Conservation (phyloP, 192 early-diverging fungal species). For the Spizellomyces sp. region DNA sequence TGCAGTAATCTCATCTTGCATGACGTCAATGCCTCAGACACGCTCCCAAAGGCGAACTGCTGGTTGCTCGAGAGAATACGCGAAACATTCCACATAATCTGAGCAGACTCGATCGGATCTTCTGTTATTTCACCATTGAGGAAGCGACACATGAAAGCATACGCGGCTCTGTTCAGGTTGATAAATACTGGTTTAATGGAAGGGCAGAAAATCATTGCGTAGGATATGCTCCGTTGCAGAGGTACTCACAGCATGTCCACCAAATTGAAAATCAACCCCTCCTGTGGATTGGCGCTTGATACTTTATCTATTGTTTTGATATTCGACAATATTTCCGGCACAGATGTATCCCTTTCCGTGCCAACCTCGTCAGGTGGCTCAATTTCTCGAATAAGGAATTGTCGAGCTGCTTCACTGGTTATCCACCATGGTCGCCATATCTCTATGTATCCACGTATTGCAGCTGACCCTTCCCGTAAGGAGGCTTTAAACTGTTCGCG, state of each 20-base stretch:
- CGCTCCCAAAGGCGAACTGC: slow-evolving; percentile 21
- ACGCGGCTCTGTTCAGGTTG: slow-evolving; percentile 8
- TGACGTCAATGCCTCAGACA: slow-evolving; percentile 14
- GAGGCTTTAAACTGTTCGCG: slow-evolving; percentile 50
- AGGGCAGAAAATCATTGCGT: not conserved
- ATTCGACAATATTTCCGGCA: slow-evolving; percentile 11
- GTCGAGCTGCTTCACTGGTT: not conserved
- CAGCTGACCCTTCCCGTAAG: slow-evolving; percentile 25
- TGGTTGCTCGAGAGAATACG: slow-evolving; percentile 19
- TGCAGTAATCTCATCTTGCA: slow-evolving; percentile 16
- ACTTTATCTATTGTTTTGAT: slow-evolving; percentile 4
- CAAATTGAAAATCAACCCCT: slow-evolving; percentile 20
- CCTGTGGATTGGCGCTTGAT: slow-evolving; percentile 4
- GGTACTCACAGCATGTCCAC: slow-evolving; percentile 27
- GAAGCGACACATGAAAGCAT: slow-evolving; percentile 30
- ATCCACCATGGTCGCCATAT: slow-evolving; percentile 35
- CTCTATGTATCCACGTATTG: not conserved
- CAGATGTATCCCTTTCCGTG: not conserved
- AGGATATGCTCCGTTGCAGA: not conserved
- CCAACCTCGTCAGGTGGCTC: not conserved
- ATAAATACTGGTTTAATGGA: no score
- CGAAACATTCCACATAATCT: slow-evolving; percentile 25
- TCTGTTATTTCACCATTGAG: slow-evolving; percentile 32
- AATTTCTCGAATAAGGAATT: slow-evolving; percentile 5
- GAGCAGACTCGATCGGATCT: slow-evolving; percentile 21